Percentiles rank a stretch among this genome's conserved stretches.
These are phyloP conservation scores for Penicillium freii DNA, from an alignment of 2,329 filamentous ascomycete species.

Conservation along the genomic window DNA sequence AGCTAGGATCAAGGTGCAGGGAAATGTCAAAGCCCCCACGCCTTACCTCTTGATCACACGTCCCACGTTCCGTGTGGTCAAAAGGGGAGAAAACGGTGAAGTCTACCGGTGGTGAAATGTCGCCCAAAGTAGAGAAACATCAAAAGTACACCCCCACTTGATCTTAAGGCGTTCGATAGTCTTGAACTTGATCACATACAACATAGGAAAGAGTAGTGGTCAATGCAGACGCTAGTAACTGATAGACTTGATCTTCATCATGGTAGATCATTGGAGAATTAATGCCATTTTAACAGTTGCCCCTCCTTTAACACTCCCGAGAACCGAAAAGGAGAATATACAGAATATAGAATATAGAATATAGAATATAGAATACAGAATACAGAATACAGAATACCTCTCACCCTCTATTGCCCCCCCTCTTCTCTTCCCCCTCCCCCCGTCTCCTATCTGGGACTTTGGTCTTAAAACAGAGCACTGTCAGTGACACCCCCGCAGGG, in stretches of 20 bases:
- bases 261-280: conserved; percentile 30
- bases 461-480: neutral
- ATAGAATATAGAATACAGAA: neutral
- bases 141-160: neutral
- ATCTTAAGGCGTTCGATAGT: conserved; percentile 10
- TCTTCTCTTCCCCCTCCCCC: neutral
- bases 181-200: neutral
- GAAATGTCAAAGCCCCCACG: conserved; percentile 22
- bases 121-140: conserved; percentile 7
- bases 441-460: neutral
- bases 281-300: neutral
- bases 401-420: neutral
- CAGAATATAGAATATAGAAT: too few relatives aligned
- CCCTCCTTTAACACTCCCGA: neutral
- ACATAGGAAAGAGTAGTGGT: conserved; percentile 25
- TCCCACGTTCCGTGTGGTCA: conserved; percentile 17
- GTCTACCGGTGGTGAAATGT: conserved; percentile 26
- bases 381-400: neutral
- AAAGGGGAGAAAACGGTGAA: conserved; percentile 26
- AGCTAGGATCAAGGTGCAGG: conserved; percentile 33
- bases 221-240: conserved; percentile 37
- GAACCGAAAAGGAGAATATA: too few relatives aligned
- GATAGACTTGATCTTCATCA: conserved; percentile 39
- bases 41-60: conserved; percentile 21
- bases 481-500: conserved; percentile 1